Evolutionary conservation across 345 rosid species (phyloP).

Genomic region (Ailanthus altissimus): DNA sequence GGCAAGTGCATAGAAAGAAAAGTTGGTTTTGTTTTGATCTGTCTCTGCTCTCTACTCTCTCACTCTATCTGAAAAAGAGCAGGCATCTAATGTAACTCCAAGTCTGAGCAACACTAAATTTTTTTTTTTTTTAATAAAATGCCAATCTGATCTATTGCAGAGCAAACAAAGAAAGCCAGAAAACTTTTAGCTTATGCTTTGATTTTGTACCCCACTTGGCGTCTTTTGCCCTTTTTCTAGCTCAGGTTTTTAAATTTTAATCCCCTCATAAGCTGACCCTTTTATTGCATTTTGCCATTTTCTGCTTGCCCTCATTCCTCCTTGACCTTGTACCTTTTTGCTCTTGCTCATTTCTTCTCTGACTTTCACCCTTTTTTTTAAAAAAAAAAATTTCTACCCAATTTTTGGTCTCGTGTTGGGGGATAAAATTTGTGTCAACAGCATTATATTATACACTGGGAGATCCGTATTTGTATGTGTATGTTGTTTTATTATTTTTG

Average conservation of each 20-base stretch:
- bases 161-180: not conserved
- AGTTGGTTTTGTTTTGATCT: slow-evolving; percentile 1
- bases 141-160: not conserved
- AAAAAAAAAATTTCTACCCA: too few species aligned
- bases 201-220: not conserved
- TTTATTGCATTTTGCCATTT: slow-evolving; percentile 28
- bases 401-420: not conserved
- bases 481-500: not conserved
- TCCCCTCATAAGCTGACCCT: slow-evolving; percentile 6
- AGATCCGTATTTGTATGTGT: not conserved
- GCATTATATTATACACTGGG: not conserved
- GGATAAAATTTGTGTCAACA: not conserved
- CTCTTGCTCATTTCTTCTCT: not conserved
- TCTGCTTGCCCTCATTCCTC: slow-evolving; percentile 23
- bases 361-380: not conserved
- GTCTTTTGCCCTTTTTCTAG: not conserved
- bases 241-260: not conserved
- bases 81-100: not conserved
- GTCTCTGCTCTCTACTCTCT: not conserved
- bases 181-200: not conserved
- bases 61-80: not conserved
- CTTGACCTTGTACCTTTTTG: not conserved
- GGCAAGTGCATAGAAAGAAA: not conserved
- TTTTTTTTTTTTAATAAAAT: not conserved
- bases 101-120: not conserved